Conservation (phyloP, 1,284 basidiomycete genomes). For the Cerioporus squamosus region DNA sequence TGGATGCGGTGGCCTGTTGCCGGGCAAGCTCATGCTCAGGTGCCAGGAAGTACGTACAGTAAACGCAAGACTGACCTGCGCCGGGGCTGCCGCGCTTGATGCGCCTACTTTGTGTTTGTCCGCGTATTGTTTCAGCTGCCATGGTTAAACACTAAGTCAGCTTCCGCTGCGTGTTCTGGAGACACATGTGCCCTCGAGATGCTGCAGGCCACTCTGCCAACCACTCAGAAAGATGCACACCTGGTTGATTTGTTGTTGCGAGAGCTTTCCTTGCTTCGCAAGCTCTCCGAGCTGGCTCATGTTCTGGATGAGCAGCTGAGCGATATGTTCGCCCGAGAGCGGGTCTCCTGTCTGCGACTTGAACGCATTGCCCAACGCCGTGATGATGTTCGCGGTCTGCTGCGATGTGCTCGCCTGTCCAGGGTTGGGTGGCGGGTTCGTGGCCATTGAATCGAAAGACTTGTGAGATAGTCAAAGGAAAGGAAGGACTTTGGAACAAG, state of each 20-base stretch:
- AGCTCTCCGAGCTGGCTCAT: slow-evolving; percentile 63
- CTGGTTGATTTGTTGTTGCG: slow-evolving; percentile 53
- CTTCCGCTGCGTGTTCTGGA: background rate
- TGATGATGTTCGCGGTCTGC: slow-evolving; percentile 48
- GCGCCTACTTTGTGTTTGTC: slow-evolving; percentile 44
- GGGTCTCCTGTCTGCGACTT: slow-evolving; percentile 64
- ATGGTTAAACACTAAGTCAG: background rate
- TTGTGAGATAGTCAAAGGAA: too few species aligned
- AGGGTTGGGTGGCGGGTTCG: slow-evolving; percentile 4
- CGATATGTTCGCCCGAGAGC: slow-evolving; percentile 61
- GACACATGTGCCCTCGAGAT: background rate
- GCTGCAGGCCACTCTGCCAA: too few species aligned
- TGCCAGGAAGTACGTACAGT: background rate
- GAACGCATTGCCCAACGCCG: slow-evolving; percentile 63
- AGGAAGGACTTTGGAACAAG: too few species aligned
- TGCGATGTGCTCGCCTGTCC: background rate
- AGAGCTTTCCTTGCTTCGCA: slow-evolving; percentile 71
- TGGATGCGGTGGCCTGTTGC: background rate
- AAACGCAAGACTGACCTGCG: slow-evolving; percentile 17
- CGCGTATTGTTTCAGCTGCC: slow-evolving; percentile 53
- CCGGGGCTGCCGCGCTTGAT: slow-evolving; percentile 11
- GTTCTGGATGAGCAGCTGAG: slow-evolving; percentile 60
- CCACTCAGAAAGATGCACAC: slow-evolving; percentile 36
- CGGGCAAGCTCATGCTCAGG: background rate
- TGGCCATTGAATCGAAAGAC: too few species aligned